Evolutionary conservation across 2,329 filamentous ascomycete genomes (phyloP).

Genomic region (Pseudocercospora eumusae): DNA sequence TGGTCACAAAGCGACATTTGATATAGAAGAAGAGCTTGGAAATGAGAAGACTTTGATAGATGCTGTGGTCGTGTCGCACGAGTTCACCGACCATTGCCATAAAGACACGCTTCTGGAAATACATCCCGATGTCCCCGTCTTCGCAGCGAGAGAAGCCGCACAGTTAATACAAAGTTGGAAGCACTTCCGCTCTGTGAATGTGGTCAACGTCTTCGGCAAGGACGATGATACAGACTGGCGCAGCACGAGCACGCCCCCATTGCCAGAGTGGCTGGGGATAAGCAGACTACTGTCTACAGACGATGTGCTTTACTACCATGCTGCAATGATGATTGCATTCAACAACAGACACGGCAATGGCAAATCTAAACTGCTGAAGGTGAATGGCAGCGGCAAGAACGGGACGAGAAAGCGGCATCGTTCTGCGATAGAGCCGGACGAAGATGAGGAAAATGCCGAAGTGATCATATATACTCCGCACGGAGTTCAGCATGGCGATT

Average conservation of each 20-base stretch:
- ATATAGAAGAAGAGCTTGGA: slow-evolving; percentile 18
- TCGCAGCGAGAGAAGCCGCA: slow-evolving; percentile 61
- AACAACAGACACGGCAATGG: slow-evolving; percentile 34
- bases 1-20: slow-evolving; percentile 16
- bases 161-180: slow-evolving; percentile 59
- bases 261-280: slow-evolving; percentile 65
- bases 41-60: slow-evolving; percentile 52
- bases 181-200: slow-evolving; percentile 60
- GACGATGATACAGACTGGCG: slow-evolving; percentile 48
- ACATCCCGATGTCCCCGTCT: slow-evolving; percentile 56
- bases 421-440: slow-evolving; percentile 23
- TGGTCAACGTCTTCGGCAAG: slow-evolving; percentile 50
- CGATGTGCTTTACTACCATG: slow-evolving; percentile 63
- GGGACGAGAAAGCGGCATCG: slow-evolving; percentile 23
- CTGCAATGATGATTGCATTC: slow-evolving; percentile 62
- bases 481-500: slow-evolving; percentile 53
- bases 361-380: slow-evolving; percentile 6
- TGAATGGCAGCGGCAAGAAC: slow-evolving; percentile 32
- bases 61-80: slow-evolving; percentile 62
- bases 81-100: slow-evolving; percentile 71
- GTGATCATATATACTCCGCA: slow-evolving; percentile 66
- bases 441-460: slow-evolving; percentile 48
- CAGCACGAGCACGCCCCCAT: slow-evolving; percentile 45
- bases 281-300: slow-evolving; percentile 56
- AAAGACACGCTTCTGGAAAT: slow-evolving; percentile 61